Percentiles rank a stretch among this genome's conserved stretches.
Evolutionary conservation across 768 basidiomycete genomes (phyloP).

Genomic region (Leccinum variicolor): DNA sequence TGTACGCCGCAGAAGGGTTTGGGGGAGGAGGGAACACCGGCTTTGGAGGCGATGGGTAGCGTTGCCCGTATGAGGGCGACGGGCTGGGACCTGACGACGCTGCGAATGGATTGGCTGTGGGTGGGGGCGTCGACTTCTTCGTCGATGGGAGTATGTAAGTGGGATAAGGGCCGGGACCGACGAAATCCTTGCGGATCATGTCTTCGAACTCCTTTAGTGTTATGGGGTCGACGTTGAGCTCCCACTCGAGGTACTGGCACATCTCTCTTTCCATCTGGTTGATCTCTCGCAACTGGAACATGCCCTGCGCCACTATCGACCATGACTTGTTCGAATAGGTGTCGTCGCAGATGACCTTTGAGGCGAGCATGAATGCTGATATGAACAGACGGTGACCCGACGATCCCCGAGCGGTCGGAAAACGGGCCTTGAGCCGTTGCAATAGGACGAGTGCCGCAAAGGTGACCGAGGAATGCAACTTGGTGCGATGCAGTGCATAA

Average conservation of each 20-base stretch:
- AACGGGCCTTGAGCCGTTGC: slow-evolving; percentile 64
- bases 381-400: slow-evolving; percentile 72
- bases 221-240: slow-evolving; percentile 67
- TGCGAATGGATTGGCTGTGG: slow-evolving; percentile 31
- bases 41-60: slow-evolving; percentile 33
- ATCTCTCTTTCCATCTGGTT: slow-evolving; percentile 83
- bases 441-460: slow-evolving; percentile 45
- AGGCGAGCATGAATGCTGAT: slow-evolving; percentile 70
- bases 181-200: slow-evolving; percentile 60
- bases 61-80: slow-evolving; percentile 27
- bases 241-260: slow-evolving; percentile 91
- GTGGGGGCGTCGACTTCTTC: slow-evolving; percentile 52
- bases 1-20: slow-evolving; percentile 15
- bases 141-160: slow-evolving; percentile 60
- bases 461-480: slow-evolving; percentile 52
- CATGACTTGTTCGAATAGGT: slow-evolving; percentile 93
- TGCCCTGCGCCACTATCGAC: slow-evolving; percentile 85
- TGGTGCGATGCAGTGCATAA: slow-evolving; percentile 65
- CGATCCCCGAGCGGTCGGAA: slow-evolving; percentile 73
- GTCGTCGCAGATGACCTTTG: slow-evolving; percentile 88
- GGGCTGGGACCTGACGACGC: slow-evolving; percentile 30
- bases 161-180: slow-evolving; percentile 54
- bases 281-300: slow-evolving; percentile 75
- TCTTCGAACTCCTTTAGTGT: slow-evolving; percentile 60
- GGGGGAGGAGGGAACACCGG: slow-evolving; percentile 16